Base-by-base conservation (phyloP, 768 basidiomycete species). In the Neoboletus brunneissimus region DNA sequence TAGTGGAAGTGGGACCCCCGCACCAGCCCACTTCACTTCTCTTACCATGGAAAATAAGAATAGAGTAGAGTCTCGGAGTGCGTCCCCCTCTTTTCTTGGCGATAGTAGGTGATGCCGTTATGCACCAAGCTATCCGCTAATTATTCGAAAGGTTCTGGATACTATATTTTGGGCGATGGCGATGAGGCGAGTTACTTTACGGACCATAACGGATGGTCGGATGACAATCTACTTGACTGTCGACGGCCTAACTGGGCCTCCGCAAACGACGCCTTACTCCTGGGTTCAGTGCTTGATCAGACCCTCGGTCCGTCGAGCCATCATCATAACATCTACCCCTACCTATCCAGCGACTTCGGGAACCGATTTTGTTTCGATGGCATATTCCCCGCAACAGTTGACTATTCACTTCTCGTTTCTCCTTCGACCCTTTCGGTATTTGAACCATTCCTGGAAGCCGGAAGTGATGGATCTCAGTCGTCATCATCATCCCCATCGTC, bases 401-500 rank as follows among this genome's bases (percentile, higher is more conserved):
- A 61, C 48, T 49, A 50, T 53, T 23, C 62, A 23, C 37, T 59
- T 35, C 46, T 60, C 13, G 7, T 16, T 22, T 51, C 64, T 37
- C 56, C 58, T 45, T 53, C 53, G 32, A 35, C 51, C 16, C 34
- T 60, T 27, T 55, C 64, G n/a, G 11, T 41, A 10, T 47, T 56
- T 22, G 62, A 58, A 20, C 55, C 55, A 12, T 66, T 66, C 48
- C 45, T 51, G 42, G 65, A 64, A 54, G 38, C 52, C 5, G 53
- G 52, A 37, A 62, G 56, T 15, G 57, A 63, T 23, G 51, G 46
- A 29, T 60, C 54, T 11, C 62, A 57, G 29, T 68, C 66, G 12
- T 53, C 54, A 13, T 64, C 56, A 32, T 64, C 67, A 45, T 65
- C 67, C 7, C 66, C 68, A 37, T 58, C 60, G 23, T 71, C 73